A percentile compares a stretch with the other conserved stretches of the same genome.
Conservation (phyloP, 2,329 filamentous ascomycete species). For the Botrytis fragariae region DNA sequence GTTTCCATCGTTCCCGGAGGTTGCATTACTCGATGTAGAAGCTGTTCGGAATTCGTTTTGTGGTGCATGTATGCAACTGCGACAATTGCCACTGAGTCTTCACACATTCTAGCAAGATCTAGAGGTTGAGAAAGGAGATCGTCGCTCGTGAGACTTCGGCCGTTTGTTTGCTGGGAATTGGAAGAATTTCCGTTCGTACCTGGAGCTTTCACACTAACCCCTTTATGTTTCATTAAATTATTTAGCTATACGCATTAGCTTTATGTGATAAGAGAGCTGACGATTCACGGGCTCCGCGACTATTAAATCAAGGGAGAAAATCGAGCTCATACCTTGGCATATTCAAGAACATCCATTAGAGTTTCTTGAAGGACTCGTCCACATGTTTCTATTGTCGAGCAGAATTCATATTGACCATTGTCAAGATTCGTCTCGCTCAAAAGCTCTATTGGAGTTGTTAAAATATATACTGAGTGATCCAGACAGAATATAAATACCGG, state of each 20-base stretch:
- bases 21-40: slow-evolving; percentile 7
- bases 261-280: neutral
- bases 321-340: slow-evolving; percentile 45
- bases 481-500: slow-evolving; percentile 37
- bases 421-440: slow-evolving; percentile 11
- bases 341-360: slow-evolving; percentile 39
- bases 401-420: slow-evolving; percentile 19
- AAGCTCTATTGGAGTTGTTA: slow-evolving; percentile 13
- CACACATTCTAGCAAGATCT: slow-evolving; percentile 23
- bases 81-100: slow-evolving; percentile 20
- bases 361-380: slow-evolving; percentile 33
- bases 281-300: no score
- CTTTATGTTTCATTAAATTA: slow-evolving; percentile 6
- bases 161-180: neutral
- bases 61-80: slow-evolving; percentile 16
- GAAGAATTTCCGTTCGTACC: neutral
- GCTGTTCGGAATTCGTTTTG: slow-evolving; percentile 4
- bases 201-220: neutral
- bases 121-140: slow-evolving; percentile 11
- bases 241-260: slow-evolving; percentile 14
- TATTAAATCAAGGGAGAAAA: neutral
- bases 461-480: neutral
- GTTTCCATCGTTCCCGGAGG: slow-evolving; percentile 6
- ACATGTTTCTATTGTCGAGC: slow-evolving; percentile 20
- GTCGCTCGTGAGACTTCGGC: neutral